A percentile compares a stretch with the other conserved stretches of the same genome.
Conservation (phyloP, 306 rosid species). For the Acacia melanoxylon region DNA sequence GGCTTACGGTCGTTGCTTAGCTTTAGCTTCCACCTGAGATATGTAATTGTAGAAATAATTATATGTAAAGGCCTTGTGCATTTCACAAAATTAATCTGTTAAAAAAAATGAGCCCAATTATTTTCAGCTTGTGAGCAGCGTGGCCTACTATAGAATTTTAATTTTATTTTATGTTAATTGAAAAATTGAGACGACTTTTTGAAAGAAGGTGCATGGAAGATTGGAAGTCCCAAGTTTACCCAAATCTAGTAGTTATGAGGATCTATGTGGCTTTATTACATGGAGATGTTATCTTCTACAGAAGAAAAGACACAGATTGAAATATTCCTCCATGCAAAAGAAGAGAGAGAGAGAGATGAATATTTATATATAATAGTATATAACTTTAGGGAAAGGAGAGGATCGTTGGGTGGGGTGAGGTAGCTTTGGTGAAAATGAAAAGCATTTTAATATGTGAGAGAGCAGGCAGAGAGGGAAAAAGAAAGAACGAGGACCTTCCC, state of each 20-base stretch:
- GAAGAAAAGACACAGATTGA: conserved; percentile 45
- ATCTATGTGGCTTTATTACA: conserved; percentile 14
- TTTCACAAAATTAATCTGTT: neutral
- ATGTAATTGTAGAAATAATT: neutral
- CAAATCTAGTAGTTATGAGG: conserved; percentile 29
- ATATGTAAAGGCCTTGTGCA: neutral
- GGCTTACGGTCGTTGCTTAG: neutral
- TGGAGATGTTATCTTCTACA: conserved; percentile 33
- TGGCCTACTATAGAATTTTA: neutral
- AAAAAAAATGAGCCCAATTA: neutral
- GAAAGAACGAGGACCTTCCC: conserved; percentile 34
- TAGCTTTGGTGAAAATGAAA: conserved; percentile 34
- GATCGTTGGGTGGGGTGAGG: conserved; percentile 15
- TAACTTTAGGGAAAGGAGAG: conserved; percentile 21
- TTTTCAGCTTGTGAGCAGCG: neutral
- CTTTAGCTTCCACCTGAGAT: neutral
- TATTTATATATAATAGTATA: neutral
- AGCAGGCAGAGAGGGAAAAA: conserved; percentile 24
- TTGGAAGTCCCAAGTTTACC: conserved; percentile 24
- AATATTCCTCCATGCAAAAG: conserved; percentile 44
- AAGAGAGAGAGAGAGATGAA: neutral
- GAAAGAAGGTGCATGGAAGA: conserved; percentile 28
- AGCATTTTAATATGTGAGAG: conserved; percentile 31
- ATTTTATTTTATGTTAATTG: neutral
- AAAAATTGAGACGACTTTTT: conserved; percentile 36